A percentile compares a stretch with the other conserved stretches of the same genome.
phyloP scores from a whole-genome alignment of 805 yeast genomes.

The Zygotorulaspora chibaensis region DNA sequence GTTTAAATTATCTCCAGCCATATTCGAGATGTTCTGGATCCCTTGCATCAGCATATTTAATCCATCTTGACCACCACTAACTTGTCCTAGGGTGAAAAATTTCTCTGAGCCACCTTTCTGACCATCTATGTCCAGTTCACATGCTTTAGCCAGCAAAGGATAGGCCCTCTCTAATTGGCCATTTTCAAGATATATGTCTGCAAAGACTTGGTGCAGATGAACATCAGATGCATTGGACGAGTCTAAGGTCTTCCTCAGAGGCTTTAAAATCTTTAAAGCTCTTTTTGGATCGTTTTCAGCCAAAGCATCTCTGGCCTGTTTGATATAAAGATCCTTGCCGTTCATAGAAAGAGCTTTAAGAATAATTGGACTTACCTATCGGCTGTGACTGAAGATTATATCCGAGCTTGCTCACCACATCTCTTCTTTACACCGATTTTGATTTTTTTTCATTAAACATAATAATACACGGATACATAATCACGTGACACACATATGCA shows the following conservation, averaged over 20 bases:
- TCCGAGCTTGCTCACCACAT: constrained; percentile 3
- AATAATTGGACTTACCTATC: background rate
- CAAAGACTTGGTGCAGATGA: constrained; percentile 51
- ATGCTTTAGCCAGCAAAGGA: constrained; percentile 52
- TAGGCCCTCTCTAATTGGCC: constrained; percentile 80
- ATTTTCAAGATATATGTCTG: constrained; percentile 74
- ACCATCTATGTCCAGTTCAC: constrained; percentile 68
- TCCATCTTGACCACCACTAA: constrained; percentile 79
- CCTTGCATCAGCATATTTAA: constrained; percentile 59
- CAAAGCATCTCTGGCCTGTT: constrained; percentile 25
- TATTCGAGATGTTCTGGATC: constrained; percentile 37
- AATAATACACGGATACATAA: background rate
- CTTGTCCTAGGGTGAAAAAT: constrained; percentile 86
- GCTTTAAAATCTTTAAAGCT: constrained; percentile 36
- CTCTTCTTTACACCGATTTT: constrained; percentile 11
- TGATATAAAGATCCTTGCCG: constrained; percentile 13
- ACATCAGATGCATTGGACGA: constrained; percentile 36
- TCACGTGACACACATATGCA: background rate
- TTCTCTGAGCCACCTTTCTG: constrained; percentile 63
- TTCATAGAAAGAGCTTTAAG: constrained; percentile 12
- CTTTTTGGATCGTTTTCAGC: constrained; percentile 30
- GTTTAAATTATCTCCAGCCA: constrained; percentile 27
- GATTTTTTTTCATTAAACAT: constrained; percentile 1
- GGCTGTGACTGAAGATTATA: background rate
- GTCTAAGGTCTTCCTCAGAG: constrained; percentile 29